Evolutionary conservation across 2,329 filamentous ascomycete species (phyloP).

Genomic region (Calonectria hawksworthii): DNA sequence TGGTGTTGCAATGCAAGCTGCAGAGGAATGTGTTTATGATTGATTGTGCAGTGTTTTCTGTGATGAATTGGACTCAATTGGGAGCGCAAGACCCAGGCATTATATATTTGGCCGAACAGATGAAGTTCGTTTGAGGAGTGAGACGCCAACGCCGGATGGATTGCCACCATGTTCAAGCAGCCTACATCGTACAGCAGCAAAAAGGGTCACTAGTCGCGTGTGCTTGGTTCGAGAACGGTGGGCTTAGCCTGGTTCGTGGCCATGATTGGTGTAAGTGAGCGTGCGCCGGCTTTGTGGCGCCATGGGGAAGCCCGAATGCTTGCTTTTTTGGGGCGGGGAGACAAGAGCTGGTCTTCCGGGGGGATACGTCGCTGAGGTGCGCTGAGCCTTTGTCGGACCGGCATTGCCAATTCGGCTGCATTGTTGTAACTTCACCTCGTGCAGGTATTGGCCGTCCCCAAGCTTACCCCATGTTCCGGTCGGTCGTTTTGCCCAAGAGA

Average conservation of each 20-base stretch:
- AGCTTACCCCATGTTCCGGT: constrained; percentile 8
- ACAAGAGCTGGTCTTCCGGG: not conserved
- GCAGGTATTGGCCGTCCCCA: not conserved
- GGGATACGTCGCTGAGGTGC: not conserved
- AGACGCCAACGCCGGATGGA: not conserved
- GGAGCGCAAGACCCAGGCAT: constrained; percentile 2
- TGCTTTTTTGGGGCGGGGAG: not conserved
- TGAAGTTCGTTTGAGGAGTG: constrained; percentile 8
- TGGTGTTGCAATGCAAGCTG: not conserved
- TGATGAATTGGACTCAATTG: not conserved
- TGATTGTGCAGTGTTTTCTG: not conserved
- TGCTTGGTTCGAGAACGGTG: not conserved
- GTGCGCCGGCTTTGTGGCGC: not conserved
- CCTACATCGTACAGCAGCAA: too few species aligned
- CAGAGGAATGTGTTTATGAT: not conserved
- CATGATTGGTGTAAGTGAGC: not conserved
- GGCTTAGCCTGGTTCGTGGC: constrained; percentile 18
- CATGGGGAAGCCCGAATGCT: not conserved
- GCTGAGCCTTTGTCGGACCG: constrained; percentile 8
- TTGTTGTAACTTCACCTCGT: not conserved
- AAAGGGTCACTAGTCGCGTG: constrained; percentile 15
- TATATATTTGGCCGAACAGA: constrained; percentile 10
- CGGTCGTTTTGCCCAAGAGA: not conserved
- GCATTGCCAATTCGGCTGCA: not conserved
- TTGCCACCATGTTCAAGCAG: not conserved